Conservation (phyloP, 78 protist species). For the Salpingoeca rosetta region DNA sequence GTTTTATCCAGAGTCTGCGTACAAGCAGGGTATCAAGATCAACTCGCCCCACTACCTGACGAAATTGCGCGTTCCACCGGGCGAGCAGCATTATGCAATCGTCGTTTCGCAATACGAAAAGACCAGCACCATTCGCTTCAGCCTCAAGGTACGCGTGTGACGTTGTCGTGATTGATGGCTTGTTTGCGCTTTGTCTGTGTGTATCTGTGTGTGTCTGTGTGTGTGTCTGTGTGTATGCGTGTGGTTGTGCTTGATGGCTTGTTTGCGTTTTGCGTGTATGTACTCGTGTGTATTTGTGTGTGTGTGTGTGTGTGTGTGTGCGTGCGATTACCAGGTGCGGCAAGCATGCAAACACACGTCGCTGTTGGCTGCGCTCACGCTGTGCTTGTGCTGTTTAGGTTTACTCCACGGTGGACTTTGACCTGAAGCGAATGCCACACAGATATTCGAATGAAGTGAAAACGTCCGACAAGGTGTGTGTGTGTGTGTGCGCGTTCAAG, state of each 20-base stretch:
- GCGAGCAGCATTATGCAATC: not conserved
- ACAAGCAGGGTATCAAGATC: not conserved
- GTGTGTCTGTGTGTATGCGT: not conserved
- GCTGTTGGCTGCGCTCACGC: too few species aligned
- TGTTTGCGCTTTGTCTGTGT: not conserved
- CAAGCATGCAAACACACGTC: too few species aligned
- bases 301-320: too few species aligned
- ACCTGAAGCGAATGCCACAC: too few species aligned
- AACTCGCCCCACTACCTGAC: slow-evolving; percentile 3
- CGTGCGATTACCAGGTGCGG: too few species aligned
- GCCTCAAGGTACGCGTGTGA: not conserved
- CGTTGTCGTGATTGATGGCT: not conserved
- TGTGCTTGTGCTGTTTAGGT: too few species aligned
- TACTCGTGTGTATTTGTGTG: too few species aligned
- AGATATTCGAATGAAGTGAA: too few species aligned
- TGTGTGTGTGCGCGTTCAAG: too few species aligned
- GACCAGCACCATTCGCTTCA: not conserved
- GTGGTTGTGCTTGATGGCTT: not conserved
- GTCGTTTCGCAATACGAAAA: not conserved
- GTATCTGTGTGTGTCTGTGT: not conserved
- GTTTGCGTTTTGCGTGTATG: too few species aligned
- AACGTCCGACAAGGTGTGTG: not conserved
- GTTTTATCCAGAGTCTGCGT: not conserved
- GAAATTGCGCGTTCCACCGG: not conserved
- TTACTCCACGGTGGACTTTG: too few species aligned